Conservation (phyloP, 2,329 filamentous ascomycete species). For the Diaporthe destruens region DNA sequence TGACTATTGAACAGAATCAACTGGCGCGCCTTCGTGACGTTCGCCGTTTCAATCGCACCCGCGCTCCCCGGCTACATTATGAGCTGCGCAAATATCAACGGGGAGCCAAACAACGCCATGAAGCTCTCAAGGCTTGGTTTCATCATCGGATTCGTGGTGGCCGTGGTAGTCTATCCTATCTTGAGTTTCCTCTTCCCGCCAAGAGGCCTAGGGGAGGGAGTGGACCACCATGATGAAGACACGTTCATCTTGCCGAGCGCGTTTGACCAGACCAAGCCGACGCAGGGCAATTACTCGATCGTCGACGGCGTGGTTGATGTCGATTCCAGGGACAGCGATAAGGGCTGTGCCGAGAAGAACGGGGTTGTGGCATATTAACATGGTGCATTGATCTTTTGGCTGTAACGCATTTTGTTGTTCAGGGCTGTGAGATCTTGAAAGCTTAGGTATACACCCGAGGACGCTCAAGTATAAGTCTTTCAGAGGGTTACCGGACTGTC, state of each 20-base stretch:
- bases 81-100: conserved; percentile 34
- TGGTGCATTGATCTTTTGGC: background rate
- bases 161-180: conserved; percentile 26
- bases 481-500: too few species aligned
- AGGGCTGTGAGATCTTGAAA: background rate
- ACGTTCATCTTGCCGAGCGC: conserved; percentile 32
- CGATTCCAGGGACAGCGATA: conserved; percentile 15
- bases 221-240: conserved; percentile 33
- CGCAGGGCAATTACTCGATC: conserved; percentile 33
- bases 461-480: background rate
- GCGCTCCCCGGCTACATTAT: conserved; percentile 36
- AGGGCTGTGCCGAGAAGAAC: background rate
- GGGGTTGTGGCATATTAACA: background rate
- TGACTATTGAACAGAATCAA: conserved; percentile 30
- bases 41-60: conserved; percentile 26
- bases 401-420: background rate
- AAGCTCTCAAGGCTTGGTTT: conserved; percentile 30
- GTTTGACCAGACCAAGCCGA: conserved; percentile 29
- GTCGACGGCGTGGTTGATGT: conserved; percentile 20
- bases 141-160: conserved; percentile 30
- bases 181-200: conserved; percentile 29
- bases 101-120: conserved; percentile 34
- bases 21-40: conserved; percentile 43
- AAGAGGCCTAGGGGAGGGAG: conserved; percentile 30
- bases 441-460: too few species aligned